Evolutionary conservation across 2,329 filamentous ascomycete genomes (phyloP), one percentile per base, ranked within the genome.

Genomic region (Talaromyces sp.): DNA sequence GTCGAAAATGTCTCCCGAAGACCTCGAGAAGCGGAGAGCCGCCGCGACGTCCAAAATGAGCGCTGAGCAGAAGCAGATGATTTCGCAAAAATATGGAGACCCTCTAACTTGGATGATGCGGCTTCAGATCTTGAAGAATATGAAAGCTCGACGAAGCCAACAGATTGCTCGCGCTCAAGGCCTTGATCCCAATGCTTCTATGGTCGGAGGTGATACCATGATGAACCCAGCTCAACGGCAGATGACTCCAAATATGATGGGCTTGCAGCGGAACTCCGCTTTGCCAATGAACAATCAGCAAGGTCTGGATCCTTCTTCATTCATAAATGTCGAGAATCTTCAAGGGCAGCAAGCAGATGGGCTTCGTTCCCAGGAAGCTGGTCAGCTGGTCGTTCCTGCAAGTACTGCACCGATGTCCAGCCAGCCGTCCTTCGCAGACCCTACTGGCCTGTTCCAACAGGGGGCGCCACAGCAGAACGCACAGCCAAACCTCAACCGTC

Each of bases 381-480:
- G 87, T 8, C 85, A 87, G 68, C 78, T 85, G 49, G 86, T 88
- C n/a, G 87, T 89, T 3, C 87, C 87, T 10, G 87, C 86, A 6
- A 89, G 85, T 74, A 86, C 84, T 70, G 84, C 84, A 61, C 80
- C 81, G 67, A 83, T 81, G 69, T 75, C 77, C 53, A 77, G 79
- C 54, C 72, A 73, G 22, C 75, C 75, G n/a, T 27, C 60, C 3
- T 78, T 79, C 66, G 70, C 77, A 38, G 75, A 75, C 5, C 77
- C 79, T 61, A 77, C 78, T 65, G 79, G 80, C 68, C 76, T 80
- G 72, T 75, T 80, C 45, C 72, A 74, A 60, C 70, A 75, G 29
- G 70, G 72, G 19, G 31, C 36, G 19, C 34, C 54, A 22, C 78
- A 82, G 62, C 80, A 79, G 67, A 74, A 79, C 53, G 74, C 75